Percentiles rank a stretch among this genome's conserved stretches.
These are phyloP conservation scores for Yarrowia divulgata DNA, from an alignment of 805 yeast species.

Conservation along the genomic window DNA sequence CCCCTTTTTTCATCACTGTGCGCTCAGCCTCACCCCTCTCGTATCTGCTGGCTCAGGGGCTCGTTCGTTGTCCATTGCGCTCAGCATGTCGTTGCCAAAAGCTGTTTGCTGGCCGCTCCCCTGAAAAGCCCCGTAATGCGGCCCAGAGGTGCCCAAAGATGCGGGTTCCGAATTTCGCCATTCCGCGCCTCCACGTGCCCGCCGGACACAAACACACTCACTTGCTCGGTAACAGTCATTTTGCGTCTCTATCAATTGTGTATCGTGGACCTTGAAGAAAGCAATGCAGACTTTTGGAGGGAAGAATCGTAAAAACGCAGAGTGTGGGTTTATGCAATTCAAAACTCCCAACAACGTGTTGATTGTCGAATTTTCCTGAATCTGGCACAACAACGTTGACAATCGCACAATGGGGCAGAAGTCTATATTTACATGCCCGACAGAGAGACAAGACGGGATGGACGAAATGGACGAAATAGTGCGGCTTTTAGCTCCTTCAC, in stretches of 20 bases:
- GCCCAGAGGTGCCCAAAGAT: too few species aligned
- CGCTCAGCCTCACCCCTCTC: background rate
- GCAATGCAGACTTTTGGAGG: slow-evolving; percentile 38
- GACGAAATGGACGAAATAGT: background rate
- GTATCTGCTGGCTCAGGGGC: background rate
- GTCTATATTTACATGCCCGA: slow-evolving; percentile 4
- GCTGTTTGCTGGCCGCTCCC: slow-evolving; percentile 15
- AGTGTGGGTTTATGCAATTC: slow-evolving; percentile 23
- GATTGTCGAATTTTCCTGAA: slow-evolving; percentile 21
- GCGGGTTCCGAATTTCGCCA: too few species aligned
- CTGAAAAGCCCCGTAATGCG: background rate
- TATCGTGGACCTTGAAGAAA: slow-evolving; percentile 35
- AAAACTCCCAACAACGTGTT: slow-evolving; percentile 36
- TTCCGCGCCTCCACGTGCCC: background rate
- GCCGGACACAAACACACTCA: slow-evolving; percentile 13
- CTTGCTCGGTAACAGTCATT: slow-evolving; percentile 39
- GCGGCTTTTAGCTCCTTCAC: slow-evolving; percentile 27
- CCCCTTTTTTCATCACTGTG: background rate
- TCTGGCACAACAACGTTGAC: slow-evolving; percentile 30
- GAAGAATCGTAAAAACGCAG: slow-evolving; percentile 27
- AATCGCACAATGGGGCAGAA: slow-evolving; percentile 10
- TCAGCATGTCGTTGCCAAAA: background rate
- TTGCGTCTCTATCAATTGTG: slow-evolving; percentile 37
- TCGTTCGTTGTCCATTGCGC: background rate
- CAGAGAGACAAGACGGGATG: background rate